phyloP scores from a whole-genome alignment of 1,284 basidiomycete genomes.

The Apiotrichum laibachii region DNA sequence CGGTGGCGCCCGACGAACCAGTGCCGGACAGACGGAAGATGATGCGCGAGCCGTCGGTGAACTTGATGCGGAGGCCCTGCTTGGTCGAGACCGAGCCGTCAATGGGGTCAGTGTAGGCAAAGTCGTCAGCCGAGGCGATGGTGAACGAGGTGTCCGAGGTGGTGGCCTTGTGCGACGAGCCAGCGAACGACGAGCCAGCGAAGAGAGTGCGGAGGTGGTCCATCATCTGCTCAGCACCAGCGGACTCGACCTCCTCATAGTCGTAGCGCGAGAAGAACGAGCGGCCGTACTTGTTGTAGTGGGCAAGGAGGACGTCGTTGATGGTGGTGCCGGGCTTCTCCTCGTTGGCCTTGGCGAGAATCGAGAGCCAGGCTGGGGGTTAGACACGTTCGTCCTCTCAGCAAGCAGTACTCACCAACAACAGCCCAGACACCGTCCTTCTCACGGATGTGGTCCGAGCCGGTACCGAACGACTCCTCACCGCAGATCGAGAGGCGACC shows the following conservation, averaged over 20 bases:
- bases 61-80: conserved; percentile 91
- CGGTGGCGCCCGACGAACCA: conserved; percentile 91
- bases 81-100: conserved; percentile 90
- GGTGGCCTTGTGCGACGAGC: conserved; percentile 64
- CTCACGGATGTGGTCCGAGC: conserved; percentile 98
- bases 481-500: conserved; percentile 95
- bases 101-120: conserved; percentile 96
- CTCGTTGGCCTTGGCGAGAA: conserved; percentile 88
- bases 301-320: conserved; percentile 79
- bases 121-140: conserved; percentile 77
- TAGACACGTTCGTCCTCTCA: too few species aligned
- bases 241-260: conserved; percentile 94
- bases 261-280: conserved; percentile 99
- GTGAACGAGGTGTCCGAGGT: conserved; percentile 71
- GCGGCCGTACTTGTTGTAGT: conserved; percentile 91
- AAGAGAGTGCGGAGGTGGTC: conserved; percentile 71
- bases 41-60: conserved; percentile 86
- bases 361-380: conserved; percentile 85
- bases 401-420: conserved; percentile 61
- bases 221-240: conserved; percentile 83
- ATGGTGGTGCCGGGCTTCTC: conserved; percentile 75
- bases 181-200: conserved; percentile 63
- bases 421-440: conserved; percentile 99
- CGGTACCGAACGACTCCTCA: conserved; percentile 98
- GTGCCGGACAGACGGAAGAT: conserved; percentile 96